Conservation (phyloP, 441 rosid genomes). For the Brassica hybrid region DNA sequence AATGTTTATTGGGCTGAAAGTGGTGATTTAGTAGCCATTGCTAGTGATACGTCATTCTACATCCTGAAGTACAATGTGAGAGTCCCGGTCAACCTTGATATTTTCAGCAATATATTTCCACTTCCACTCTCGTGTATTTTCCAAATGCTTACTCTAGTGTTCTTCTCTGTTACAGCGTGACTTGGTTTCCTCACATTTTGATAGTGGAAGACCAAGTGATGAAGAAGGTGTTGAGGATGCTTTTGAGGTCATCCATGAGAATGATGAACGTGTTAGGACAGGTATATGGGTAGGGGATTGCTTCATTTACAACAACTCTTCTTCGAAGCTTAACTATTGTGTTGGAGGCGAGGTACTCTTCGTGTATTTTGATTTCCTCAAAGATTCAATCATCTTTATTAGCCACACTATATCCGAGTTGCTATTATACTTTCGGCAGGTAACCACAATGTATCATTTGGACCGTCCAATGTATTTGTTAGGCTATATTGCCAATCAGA, state of each 20-base stretch:
- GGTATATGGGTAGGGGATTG: conserved; percentile 99
- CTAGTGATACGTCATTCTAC: conserved; percentile 95
- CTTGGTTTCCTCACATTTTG: conserved; percentile 82
- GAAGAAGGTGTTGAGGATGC: conserved; percentile 99
- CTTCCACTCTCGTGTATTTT: background rate
- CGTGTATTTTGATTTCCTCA: conserved; percentile 16
- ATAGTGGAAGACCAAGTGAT: conserved; percentile 85
- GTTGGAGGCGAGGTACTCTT: conserved; percentile 95
- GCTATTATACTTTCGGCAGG: conserved; percentile 48
- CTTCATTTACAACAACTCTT: conserved; percentile 91
- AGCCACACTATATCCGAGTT: conserved; percentile 22
- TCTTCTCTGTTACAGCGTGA: conserved; percentile 66
- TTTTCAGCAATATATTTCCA: background rate
- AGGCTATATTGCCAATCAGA: conserved; percentile 96
- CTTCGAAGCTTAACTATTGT: conserved; percentile 97
- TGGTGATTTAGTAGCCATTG: conserved; percentile 96
- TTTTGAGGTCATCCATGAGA: conserved; percentile 95
- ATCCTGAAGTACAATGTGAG: conserved; percentile 92
- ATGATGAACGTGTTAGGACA: conserved; percentile 93
- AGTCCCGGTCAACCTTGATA: background rate
- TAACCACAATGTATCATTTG: conserved; percentile 97
- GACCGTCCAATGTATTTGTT: conserved; percentile 98
- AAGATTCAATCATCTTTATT: conserved; percentile 17
- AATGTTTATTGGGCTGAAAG: conserved; percentile 87
- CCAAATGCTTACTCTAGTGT: conserved; percentile 25